Base-by-base conservation (phyloP, 352 stramenopile species). In the Pythium oligandrum region DNA sequence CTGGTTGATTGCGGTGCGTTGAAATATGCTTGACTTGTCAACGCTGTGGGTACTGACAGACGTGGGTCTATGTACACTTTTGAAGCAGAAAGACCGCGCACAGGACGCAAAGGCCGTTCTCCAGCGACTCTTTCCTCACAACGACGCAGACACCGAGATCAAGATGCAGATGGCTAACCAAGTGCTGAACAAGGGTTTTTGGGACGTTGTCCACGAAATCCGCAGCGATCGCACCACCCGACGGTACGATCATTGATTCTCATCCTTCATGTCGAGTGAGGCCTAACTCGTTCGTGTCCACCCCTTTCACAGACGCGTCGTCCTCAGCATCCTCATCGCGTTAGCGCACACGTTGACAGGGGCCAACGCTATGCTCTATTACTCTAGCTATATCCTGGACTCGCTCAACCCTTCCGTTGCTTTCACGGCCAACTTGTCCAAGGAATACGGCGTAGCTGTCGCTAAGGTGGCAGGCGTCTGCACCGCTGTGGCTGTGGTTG, bases 311-410 rank as follows among this genome's bases (percentile, higher is more conserved):
- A 78, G 73, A 38, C 75, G 78, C 26, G 69, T 87, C 2, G 45
- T 84, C 26, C 70, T 87, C 44, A 85, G 70, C 17, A 62, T 90
- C 8, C 40, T 70, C 2, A 75, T 90, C 48, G 76, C 76, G 0
- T 58, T 86, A n/a, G 81, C 68, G 1, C 78, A 90, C 45, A 85
- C 76, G 40, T 55, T 83, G 39, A 90, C 76, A 7, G 78, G 70
- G 8, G 78, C 78, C 1, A 89, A 87, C 53, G 78, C 75, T 6
- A 87, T 89, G 75, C 68, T 89, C n/a, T 90, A 90, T 57, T 90
- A 88, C 53, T 90, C 78, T 8, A 88, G 68, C 58, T 90, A 88
- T 49, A 90, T 90, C 33, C 57, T 90, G 34, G 48, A 71, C 1
- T 70, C 68, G 32, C 58, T 90, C 0, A 63, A 64, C 43, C 47